phyloP scores from a whole-genome alignment of 2,329 filamentous ascomycete genomes.

The Scytalidium lignicola region DNA sequence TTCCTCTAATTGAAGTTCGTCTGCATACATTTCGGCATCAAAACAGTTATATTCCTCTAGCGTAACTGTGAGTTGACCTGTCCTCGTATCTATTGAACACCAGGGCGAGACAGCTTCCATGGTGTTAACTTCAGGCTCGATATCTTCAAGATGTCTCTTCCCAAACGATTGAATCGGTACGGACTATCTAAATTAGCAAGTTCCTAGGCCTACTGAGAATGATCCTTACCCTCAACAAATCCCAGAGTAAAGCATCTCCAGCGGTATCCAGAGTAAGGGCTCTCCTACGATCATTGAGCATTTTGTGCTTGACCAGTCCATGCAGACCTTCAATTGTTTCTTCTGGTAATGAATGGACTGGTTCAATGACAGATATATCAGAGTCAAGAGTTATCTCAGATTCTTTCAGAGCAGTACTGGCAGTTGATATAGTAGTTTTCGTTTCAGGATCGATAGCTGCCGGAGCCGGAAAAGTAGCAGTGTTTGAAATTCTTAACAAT shows the following conservation, averaged over 20 bases:
- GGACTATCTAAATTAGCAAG: conserved; percentile 51
- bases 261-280: conserved; percentile 92
- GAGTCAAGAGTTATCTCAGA: conserved; percentile 50
- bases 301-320: conserved; percentile 85
- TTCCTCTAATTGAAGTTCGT: conserved; percentile 72
- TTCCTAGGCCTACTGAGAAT: conserved; percentile 11
- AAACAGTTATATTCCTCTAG: conserved; percentile 95
- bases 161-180: conserved; percentile 86
- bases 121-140: conserved; percentile 81
- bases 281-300: conserved; percentile 84
- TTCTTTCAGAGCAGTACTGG: conserved; percentile 47
- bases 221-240: conserved; percentile 68
- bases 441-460: conserved; percentile 48
- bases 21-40: conserved; percentile 94
- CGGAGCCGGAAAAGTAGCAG: conserved; percentile 65
- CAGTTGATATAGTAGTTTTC: conserved; percentile 42
- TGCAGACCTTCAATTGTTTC: conserved; percentile 93
- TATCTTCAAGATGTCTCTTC: conserved; percentile 88
- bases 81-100: conserved; percentile 93
- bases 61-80: conserved; percentile 83
- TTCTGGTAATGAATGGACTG: conserved; percentile 63
- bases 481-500: conserved; percentile 78
- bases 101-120: conserved; percentile 87
- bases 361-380: conserved; percentile 47
- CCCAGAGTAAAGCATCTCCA: conserved; percentile 92